Evolutionary conservation across 768 basidiomycete species (phyloP).

Genomic region (Suillus brevipes): DNA sequence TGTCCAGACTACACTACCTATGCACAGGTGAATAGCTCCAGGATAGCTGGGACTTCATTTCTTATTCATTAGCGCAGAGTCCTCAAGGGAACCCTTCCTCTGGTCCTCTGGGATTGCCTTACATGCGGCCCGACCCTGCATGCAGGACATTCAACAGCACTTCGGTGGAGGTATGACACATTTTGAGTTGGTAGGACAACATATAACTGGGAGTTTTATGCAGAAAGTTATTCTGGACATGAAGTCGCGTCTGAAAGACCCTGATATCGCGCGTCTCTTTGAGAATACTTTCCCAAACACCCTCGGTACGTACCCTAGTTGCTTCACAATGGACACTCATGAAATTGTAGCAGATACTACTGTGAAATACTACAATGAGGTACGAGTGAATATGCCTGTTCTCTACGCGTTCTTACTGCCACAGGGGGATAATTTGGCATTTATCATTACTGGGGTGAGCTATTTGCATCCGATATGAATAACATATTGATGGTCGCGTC

Average conservation of each 20-base stretch:
- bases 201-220: neutral
- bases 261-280: constrained; percentile 75
- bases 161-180: constrained; percentile 61
- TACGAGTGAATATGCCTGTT: constrained; percentile 20
- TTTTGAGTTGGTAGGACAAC: neutral
- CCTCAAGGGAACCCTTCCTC: constrained; percentile 61
- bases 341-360: constrained; percentile 59
- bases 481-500: constrained; percentile 11
- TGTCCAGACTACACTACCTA: constrained; percentile 67
- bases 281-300: constrained; percentile 86
- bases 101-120: constrained; percentile 65
- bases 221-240: constrained; percentile 77
- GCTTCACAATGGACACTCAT: neutral
- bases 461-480: neutral
- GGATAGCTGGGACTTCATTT: neutral
- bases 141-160: constrained; percentile 79
- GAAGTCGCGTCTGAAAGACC: constrained; percentile 69
- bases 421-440: constrained; percentile 69
- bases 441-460: constrained; percentile 76
- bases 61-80: constrained; percentile 34
- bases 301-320: constrained; percentile 47
- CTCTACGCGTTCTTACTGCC: constrained; percentile 10
- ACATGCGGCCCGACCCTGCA: constrained; percentile 66
- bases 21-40: constrained; percentile 44
- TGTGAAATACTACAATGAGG: constrained; percentile 71